Conservation (phyloP, 1,139 yeast species). For the Blastobotrys capitulatus region DNA sequence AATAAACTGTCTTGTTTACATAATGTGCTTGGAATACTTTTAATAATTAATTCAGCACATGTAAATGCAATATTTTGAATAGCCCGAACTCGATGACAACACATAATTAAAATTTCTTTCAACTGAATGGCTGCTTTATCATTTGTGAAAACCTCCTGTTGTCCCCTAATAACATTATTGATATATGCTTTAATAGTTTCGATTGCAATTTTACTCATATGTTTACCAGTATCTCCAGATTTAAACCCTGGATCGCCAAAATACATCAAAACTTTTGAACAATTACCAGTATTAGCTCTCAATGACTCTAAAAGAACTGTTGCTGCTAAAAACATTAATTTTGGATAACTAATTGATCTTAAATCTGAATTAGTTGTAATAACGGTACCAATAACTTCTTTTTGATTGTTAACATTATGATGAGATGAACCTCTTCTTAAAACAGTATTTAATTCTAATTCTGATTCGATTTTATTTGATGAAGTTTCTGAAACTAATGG, state of each 20-base stretch:
- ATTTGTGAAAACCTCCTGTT: conserved; percentile 41
- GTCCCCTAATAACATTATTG: conserved; percentile 42
- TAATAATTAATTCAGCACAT: conserved; percentile 67
- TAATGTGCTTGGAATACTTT: conserved; percentile 70
- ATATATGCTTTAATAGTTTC: conserved; percentile 57
- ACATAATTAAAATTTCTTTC: conserved; percentile 57
- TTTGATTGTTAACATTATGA: conserved; percentile 73
- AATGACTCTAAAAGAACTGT: conserved; percentile 71
- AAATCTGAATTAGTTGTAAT: conserved; percentile 29
- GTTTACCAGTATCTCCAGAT: conserved; percentile 66
- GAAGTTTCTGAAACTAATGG: conserved; percentile 87
- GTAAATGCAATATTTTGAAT: conserved; percentile 78
- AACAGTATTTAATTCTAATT: conserved; percentile 86
- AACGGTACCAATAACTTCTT: conserved; percentile 40
- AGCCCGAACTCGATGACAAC: conserved; percentile 73
- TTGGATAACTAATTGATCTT: conserved; percentile 63
- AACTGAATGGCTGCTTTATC: conserved; percentile 65
- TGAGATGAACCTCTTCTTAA: conserved; percentile 86
- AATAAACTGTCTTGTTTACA: conserved; percentile 71
- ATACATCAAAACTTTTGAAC: conserved; percentile 68
- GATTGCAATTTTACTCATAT: conserved; percentile 59
- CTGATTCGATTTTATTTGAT: conserved; percentile 84
- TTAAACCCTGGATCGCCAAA: conserved; percentile 81
- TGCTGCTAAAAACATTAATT: conserved; percentile 84
- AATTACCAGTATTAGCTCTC: conserved; percentile 75